A percentile compares a stretch with the other conserved stretches of the same genome.
phyloP scores from a whole-genome alignment of 192 early-diverging fungal species.

The Coemansia aciculifera region DNA sequence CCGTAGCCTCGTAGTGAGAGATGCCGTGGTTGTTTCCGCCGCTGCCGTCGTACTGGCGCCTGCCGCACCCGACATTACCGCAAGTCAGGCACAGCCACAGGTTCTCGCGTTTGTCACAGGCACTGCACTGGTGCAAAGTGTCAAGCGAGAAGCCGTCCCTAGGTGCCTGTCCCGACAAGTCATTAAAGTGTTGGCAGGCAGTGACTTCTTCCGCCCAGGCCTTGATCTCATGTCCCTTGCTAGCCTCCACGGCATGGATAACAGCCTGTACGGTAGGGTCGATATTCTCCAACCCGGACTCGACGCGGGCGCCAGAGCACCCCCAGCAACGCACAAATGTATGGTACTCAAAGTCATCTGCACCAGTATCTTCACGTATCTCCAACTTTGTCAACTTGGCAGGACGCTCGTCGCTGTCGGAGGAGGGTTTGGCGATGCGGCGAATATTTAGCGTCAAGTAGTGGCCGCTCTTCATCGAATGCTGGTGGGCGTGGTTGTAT shows the following conservation, averaged over 20 bases:
- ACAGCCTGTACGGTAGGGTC: slow-evolving; percentile 54
- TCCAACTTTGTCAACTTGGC: slow-evolving; percentile 92
- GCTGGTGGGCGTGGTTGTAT: slow-evolving; percentile 73
- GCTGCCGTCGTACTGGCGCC: slow-evolving; percentile 88
- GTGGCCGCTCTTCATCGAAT: slow-evolving; percentile 73
- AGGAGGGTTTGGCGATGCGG: slow-evolving; percentile 56
- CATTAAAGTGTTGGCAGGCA: slow-evolving; percentile 77
- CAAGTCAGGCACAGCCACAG: slow-evolving; percentile 95
- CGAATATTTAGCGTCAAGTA: slow-evolving; percentile 83
- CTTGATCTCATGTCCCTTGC: slow-evolving; percentile 84
- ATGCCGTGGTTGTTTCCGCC: slow-evolving; percentile 94
- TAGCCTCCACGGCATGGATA: slow-evolving; percentile 75
- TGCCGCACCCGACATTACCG: slow-evolving; percentile 91
- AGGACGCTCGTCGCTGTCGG: slow-evolving; percentile 26
- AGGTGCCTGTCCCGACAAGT: slow-evolving; percentile 63
- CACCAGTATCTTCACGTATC: slow-evolving; percentile 70
- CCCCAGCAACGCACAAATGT: slow-evolving; percentile 79
- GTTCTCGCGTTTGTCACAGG: slow-evolving; percentile 88
- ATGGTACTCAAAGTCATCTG: slow-evolving; percentile 73
- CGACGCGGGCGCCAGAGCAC: slow-evolving; percentile 63
- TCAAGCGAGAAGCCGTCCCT: slow-evolving; percentile 29
- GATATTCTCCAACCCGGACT: slow-evolving; percentile 49
- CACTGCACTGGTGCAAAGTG: slow-evolving; percentile 40
- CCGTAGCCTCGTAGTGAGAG: slow-evolving; percentile 76
- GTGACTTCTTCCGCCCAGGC: slow-evolving; percentile 89